Base-by-base conservation (phyloP, 768 basidiomycete genomes). In the Sarcodon aspratus region DNA sequence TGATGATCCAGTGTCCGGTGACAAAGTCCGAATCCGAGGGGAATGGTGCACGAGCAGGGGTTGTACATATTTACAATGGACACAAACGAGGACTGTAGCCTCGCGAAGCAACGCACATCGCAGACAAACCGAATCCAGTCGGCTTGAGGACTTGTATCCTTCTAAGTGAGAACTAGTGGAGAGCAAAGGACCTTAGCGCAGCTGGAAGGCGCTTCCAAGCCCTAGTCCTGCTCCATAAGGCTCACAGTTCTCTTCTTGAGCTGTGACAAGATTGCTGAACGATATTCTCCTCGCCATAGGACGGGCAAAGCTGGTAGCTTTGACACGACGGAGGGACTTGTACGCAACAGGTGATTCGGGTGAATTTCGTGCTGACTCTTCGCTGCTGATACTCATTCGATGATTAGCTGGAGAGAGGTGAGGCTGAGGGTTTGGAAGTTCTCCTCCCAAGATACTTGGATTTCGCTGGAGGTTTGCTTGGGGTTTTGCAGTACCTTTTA, bases 161-260 rank as follows among this genome's bases (percentile, higher is more conserved):
- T 8, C 27, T 11, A 13, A n/a, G 15, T 9, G 7, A 8, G 40
- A 13, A 8, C 15, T 42, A 5, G 40, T 9, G 27, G 40, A 21
- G 51, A 36, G 13, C 15, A 10, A 45, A 17, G 34, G 52, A 34
- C 31, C 52, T 71, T 55, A 82, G 11, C 66, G 70, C 63, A 84
- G 63, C 55, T 83, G 80, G 61, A 90, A 85, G 27, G 86, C 86
- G 57, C 84, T 87, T 31, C 75, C 86, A 45, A 89, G 62, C 49
- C 67, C 66, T 42, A 61, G 51, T 33, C 66, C 66, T 12, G 61
- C 60, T 6, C 61, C 63, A 36, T 64, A 61, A 48, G n/a, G 12
- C 35, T 55, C 48, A 46, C 70, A 64, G 15, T 65, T 59, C 50
- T 69, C 71, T 27, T 71, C 67, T 32, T 61, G 57, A 12, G 67